Evolutionary conservation across 139 green algal genomes (phyloP), one percentile per base, ranked within the genome.

Genomic region (Mesotaenium endlicherianum): DNA sequence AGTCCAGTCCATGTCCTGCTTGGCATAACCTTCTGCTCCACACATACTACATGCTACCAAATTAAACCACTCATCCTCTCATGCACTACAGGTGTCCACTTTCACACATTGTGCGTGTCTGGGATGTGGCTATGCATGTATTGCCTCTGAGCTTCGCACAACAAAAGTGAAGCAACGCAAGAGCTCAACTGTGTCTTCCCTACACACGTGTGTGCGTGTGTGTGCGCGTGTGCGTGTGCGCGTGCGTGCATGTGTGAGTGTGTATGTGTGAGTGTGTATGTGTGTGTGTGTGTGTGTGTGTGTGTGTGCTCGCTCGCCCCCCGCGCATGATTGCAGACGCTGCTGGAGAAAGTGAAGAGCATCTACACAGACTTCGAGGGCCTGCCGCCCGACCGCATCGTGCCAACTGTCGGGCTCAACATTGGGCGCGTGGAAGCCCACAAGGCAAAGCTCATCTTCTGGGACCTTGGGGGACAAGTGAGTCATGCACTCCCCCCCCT

Each of bases 351-450:
- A 34, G 70, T 98, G 0, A 98, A 98, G 76, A 90, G 87, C 6
- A 85, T 95, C 2, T 96, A 94, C 81, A 94, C 92, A 16, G 89
- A 91, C 39, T 40, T 90, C 38, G 88, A 92, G 1, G 93, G 93
- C 36, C 86, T 97, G 20, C 92, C 93, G 40, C 92, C 93, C 1
- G 89, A 93, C 6, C 92, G 94, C 77, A 96, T 98, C 38, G 89
- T 98, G 47, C 95, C 95, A 8, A 98, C 95, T 5, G 95, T 98
- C 1, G 95, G 95, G 11, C 89, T 98, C 0, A 98, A 98, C 79
- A 90, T 98, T 20, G 95, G 90, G 0, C 90, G 92, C 16, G 84
- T 98, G 34, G 93, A 98, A 57, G 90, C 87, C 16, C 50, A 87
- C 69, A 89, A 92, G 36, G 41, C 80, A 0, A 89, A 90, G 45